Evolutionary conservation across 805 yeast genomes (phyloP), one percentile per base, ranked within the genome.

Genomic region (Candida ascalaphidarum): DNA sequence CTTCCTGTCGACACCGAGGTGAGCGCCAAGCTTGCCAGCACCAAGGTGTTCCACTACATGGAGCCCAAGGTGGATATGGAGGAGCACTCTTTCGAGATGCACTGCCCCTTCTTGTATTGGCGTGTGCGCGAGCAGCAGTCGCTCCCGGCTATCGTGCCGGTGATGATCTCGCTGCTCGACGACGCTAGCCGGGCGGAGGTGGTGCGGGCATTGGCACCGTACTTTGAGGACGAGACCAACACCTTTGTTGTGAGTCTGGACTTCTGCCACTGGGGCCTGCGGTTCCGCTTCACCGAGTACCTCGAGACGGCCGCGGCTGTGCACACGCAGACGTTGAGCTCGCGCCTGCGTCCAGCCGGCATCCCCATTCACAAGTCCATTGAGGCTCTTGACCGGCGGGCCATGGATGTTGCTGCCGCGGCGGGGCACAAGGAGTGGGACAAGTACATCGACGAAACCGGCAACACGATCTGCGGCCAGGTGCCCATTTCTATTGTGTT

Each of bases 21-120:
- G 1, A 55, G 61, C 14, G 30, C 49, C 2, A 40, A 55, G 11
- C 46, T 80, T 15, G 52, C n/a, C 5, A 11, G 14, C n/a, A 45
- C 62, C 3, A 52, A 54, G 2, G 37, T 65, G 5, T 77, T 82
- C 36, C 58, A 61, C 33, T 52, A 48, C 30, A 81, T 86, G 94
- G 50, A 63, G 16, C 36, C 50, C 2, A 68, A 61, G 0, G 65
- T 65, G 10, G 98, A 92, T 50, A 74, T 77, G 34, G 81, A 79
- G 11, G 98, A 92, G 50, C 98, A 92, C 50, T 79, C 92, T 28
- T 73, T 92, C 44, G 98, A 92, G 46, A 83, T 92, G 95, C 97
- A 92, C 52, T 68, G 80, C 47, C 95, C 97, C 0, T 77, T 72
- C 34, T 56, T 83, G 7, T 65, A 71, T 41, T 65, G 71, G 33